phyloP scores from a whole-genome alignment of 1,139 yeast species.

The Insectozyma bohioensis region DNA sequence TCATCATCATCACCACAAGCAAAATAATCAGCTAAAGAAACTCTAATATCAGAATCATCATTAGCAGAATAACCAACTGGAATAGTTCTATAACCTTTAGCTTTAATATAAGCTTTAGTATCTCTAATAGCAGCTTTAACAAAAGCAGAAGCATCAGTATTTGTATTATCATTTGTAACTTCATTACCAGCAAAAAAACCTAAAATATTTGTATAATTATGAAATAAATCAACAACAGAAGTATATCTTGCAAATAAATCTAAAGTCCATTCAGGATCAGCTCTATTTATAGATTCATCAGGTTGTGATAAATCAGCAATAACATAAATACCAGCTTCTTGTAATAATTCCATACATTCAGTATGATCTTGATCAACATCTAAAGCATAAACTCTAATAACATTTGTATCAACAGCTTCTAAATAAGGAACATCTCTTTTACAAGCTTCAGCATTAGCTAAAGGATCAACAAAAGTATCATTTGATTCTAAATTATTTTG shows the following conservation, averaged over 20 bases:
- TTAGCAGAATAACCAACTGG: conserved; percentile 92
- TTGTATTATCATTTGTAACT: conserved; percentile 71
- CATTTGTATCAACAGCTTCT: conserved; percentile 60
- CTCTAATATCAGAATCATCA: conserved; percentile 73
- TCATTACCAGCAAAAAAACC: conserved; percentile 95
- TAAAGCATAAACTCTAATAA: conserved; percentile 73
- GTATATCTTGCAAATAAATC: conserved; percentile 70
- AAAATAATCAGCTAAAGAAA: conserved; percentile 74
- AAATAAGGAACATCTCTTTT: conserved; percentile 77
- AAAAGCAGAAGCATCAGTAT: conserved; percentile 78
- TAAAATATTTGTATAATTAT: conserved; percentile 68
- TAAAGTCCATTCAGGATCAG: conserved; percentile 60
- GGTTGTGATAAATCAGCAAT: conserved; percentile 79
- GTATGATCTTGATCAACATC: conserved; percentile 64
- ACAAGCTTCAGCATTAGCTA: conserved; percentile 71
- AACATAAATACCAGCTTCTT: conserved; percentile 76
- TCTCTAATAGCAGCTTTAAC: conserved; percentile 91
- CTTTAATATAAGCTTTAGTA: conserved; percentile 69
- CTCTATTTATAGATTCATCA: conserved; percentile 58
- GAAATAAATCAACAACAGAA: conserved; percentile 70
- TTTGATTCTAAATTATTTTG: conserved; percentile 41
- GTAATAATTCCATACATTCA: conserved; percentile 62
- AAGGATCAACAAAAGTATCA: conserved; percentile 62
- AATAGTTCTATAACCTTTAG: conserved; percentile 63
- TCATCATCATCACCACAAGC: conserved; percentile 70